These are phyloP conservation scores for Leishmania major DNA, from an alignment of 208 protist species.

Conservation along the genomic window DNA sequence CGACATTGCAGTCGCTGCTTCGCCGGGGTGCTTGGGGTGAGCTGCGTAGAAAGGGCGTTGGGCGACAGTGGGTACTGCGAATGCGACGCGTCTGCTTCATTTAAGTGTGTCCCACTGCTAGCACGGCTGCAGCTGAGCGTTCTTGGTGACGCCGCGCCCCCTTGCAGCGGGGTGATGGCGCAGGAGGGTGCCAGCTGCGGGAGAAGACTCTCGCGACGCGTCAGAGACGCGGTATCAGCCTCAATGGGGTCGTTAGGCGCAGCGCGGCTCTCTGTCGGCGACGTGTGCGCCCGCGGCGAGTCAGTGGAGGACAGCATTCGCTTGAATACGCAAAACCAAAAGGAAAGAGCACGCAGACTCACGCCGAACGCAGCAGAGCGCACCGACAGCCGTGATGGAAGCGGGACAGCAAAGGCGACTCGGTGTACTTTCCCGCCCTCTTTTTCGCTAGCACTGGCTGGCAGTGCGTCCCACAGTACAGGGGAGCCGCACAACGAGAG, in stretches of 20 bases:
- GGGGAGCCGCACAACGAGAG: background rate
- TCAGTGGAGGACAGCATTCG: background rate
- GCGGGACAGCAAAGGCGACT: too few relatives aligned
- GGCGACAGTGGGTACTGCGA: background rate
- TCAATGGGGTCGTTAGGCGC: background rate
- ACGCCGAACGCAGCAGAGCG: background rate
- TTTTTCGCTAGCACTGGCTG: background rate
- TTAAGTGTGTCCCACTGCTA: background rate
- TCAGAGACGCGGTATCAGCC: background rate
- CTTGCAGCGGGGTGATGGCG: background rate
- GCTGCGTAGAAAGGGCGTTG: background rate
- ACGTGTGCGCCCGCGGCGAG: background rate
- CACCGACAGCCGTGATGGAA: background rate
- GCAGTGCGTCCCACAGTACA: background rate
- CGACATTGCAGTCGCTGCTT: background rate
- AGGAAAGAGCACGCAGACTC: too few relatives aligned
- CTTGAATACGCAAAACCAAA: background rate
- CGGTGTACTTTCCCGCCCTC: background rate
- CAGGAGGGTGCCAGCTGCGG: background rate
- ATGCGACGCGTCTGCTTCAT: background rate
- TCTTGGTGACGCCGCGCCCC: background rate
- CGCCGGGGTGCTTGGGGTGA: background rate
- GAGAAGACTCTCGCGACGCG: too few relatives aligned
- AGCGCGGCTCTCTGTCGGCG: background rate
- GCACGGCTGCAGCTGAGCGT: background rate